Evolutionary conservation across 2,329 filamentous ascomycete genomes (phyloP).

Genomic region (Pyrenochaeta sp.): DNA sequence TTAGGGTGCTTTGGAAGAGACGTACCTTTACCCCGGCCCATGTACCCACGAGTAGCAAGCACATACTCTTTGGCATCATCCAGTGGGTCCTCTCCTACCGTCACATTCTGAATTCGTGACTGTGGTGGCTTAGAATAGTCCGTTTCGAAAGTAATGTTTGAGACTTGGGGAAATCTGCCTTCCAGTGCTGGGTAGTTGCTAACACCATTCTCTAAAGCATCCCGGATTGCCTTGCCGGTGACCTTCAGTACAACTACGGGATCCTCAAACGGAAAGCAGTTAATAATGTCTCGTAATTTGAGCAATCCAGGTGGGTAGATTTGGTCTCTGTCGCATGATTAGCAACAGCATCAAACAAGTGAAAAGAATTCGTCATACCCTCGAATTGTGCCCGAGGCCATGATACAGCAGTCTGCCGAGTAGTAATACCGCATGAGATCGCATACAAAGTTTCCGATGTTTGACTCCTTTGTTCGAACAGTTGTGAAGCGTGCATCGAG

Average conservation of each 20-base stretch:
- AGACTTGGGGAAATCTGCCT: constrained; percentile 84
- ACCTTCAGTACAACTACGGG: constrained; percentile 80
- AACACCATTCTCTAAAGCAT: constrained; percentile 86
- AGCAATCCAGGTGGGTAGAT: constrained; percentile 84
- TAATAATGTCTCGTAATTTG: constrained; percentile 80
- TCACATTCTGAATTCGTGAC: constrained; percentile 68
- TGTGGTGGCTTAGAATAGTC: constrained; percentile 68
- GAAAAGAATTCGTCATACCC: constrained; percentile 51
- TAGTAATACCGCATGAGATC: constrained; percentile 90
- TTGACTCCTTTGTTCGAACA: constrained; percentile 78
- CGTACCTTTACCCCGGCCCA: constrained; percentile 76
- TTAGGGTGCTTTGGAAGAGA: not conserved
- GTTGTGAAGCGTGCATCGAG: constrained; percentile 88
- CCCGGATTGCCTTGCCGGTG: constrained; percentile 74
- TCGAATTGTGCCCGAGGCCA: constrained; percentile 85
- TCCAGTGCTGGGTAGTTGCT: constrained; percentile 83
- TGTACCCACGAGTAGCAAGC: constrained; percentile 84
- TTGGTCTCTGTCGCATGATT: constrained; percentile 65
- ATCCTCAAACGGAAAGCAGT: constrained; percentile 92
- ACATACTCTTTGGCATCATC: constrained; percentile 71
- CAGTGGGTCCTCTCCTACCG: constrained; percentile 67
- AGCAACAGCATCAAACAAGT: too few species aligned
- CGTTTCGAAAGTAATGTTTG: constrained; percentile 78
- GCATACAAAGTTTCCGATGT: constrained; percentile 89
- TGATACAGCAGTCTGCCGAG: constrained; percentile 79